These are phyloP conservation scores for Eragrostis curvula DNA, from an alignment of 176 grass and related monocot species.

Conservation along the genomic window DNA sequence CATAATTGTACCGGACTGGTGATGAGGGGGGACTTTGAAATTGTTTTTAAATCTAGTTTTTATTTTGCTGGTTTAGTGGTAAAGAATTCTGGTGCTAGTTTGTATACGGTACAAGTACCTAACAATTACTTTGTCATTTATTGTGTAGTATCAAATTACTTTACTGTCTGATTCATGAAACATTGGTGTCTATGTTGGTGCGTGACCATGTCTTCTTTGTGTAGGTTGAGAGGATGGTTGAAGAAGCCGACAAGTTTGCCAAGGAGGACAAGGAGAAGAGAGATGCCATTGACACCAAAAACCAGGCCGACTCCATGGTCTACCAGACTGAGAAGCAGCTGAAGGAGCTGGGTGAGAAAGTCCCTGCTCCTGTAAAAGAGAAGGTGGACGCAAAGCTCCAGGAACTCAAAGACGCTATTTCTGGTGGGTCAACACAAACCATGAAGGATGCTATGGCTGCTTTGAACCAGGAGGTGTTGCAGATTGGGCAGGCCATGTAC, in stretches of 20 bases:
- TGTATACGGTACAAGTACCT: neutral
- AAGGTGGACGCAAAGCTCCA: constrained; percentile 85
- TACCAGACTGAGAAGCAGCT: constrained; percentile 99
- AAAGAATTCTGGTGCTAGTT: constrained; percentile 7
- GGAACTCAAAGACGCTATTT: constrained; percentile 86
- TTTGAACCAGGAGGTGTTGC: constrained; percentile 97
- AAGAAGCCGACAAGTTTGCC: constrained; percentile 89
- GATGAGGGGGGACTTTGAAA: neutral
- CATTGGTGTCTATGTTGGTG: neutral
- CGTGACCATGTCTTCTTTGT: neutral
- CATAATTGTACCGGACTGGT: neutral
- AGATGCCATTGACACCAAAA: constrained; percentile 97
- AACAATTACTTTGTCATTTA: neutral
- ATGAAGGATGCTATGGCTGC: constrained; percentile 92
- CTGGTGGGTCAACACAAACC: constrained; percentile 73
- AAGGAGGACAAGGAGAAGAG: constrained; percentile 99
- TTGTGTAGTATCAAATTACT: neutral
- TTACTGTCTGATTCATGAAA: neutral
- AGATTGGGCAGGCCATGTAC: constrained; percentile 90
- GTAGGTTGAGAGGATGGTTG: constrained; percentile 95
- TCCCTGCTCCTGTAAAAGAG: constrained; percentile 77
- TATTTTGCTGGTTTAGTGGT: neutral
- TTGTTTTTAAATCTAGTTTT: neutral
- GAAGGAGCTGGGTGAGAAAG: constrained; percentile 93
- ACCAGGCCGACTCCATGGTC: constrained; percentile 85